A percentile compares a stretch with the other conserved stretches of the same genome.
Conservation (phyloP, 108 stramenopile genomes). For the Pseudonitzschia multistriata region DNA sequence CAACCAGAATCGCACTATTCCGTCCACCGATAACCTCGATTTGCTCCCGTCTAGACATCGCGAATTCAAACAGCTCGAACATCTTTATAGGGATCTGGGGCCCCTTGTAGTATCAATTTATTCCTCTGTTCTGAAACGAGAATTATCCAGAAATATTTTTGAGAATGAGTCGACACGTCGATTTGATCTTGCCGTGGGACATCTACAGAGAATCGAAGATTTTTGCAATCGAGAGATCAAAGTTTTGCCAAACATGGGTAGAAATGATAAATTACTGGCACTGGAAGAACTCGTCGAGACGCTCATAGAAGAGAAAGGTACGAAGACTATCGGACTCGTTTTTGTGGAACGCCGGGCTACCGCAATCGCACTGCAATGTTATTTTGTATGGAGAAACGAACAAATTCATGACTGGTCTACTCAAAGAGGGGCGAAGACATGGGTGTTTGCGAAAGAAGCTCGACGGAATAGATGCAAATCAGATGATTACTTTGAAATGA, state of each 20-base stretch:
- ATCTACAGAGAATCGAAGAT: constrained; percentile 26
- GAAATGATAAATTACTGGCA: constrained; percentile 48
- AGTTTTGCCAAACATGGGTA: constrained; percentile 25
- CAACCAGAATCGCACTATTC: constrained; percentile 22
- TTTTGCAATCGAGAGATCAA: constrained; percentile 28
- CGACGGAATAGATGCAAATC: not conserved
- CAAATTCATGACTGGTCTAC: not conserved
- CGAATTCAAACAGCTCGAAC: constrained; percentile 51
- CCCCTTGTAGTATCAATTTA: constrained; percentile 35
- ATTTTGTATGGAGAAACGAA: constrained; percentile 33
- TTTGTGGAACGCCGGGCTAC: constrained; percentile 59
- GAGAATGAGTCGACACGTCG: constrained; percentile 43
- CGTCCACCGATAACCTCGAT: constrained; percentile 26
- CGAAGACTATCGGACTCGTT: constrained; percentile 46
- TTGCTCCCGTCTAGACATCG: constrained; percentile 38
- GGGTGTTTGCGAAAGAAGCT: constrained; percentile 9
- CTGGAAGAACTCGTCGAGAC: constrained; percentile 40
- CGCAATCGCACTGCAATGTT: constrained; percentile 53
- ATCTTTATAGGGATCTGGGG: constrained; percentile 53
- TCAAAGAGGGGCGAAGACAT: not conserved
- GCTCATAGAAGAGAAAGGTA: constrained; percentile 22
- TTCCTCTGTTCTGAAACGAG: constrained; percentile 27
- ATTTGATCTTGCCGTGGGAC: constrained; percentile 32
- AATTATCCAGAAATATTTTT: constrained; percentile 48
- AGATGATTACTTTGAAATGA: not conserved